Evolutionary conservation across 2,329 filamentous ascomycete genomes (phyloP).

Genomic region (Pseudogymnoascus sp.): DNA sequence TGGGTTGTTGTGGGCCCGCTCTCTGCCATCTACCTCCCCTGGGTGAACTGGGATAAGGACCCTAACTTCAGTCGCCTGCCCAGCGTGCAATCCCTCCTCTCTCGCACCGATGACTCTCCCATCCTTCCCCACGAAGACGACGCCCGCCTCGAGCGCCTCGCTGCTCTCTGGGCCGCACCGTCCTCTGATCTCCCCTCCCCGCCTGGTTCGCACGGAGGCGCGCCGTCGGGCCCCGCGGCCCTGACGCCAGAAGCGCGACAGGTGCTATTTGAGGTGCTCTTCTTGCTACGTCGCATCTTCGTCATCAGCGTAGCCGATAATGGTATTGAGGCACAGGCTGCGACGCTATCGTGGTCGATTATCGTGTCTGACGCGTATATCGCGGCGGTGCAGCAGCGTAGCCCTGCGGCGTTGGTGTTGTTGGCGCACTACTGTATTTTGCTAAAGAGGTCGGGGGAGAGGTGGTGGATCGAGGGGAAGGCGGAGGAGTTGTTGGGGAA

Average conservation of each 20-base stretch:
- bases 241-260: conserved; percentile 8
- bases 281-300: conserved; percentile 15
- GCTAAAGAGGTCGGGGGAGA: conserved; percentile 28
- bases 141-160: neutral
- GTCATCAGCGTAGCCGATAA: conserved; percentile 17
- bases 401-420: conserved; percentile 30
- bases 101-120: neutral
- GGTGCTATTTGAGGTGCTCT: conserved; percentile 13
- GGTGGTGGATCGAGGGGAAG: conserved; percentile 38
- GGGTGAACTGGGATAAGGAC: conserved; percentile 1
- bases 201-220: neutral
- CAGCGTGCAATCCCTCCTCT: neutral
- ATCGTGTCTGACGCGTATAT: conserved; percentile 25
- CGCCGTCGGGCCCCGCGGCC: neutral
- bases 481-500: conserved; percentile 30
- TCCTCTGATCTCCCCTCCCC: neutral
- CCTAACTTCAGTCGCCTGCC: neutral
- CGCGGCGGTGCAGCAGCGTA: conserved; percentile 27
- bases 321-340: conserved; percentile 15
- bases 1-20: conserved; percentile 11
- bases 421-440: conserved; percentile 31
- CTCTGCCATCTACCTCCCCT: neutral
- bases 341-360: conserved; percentile 31
- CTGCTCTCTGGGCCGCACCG: neutral
- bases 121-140: conserved; percentile 7